phyloP scores from a whole-genome alignment of 2,329 filamentous ascomycete species.

The Beauveria varroae region DNA sequence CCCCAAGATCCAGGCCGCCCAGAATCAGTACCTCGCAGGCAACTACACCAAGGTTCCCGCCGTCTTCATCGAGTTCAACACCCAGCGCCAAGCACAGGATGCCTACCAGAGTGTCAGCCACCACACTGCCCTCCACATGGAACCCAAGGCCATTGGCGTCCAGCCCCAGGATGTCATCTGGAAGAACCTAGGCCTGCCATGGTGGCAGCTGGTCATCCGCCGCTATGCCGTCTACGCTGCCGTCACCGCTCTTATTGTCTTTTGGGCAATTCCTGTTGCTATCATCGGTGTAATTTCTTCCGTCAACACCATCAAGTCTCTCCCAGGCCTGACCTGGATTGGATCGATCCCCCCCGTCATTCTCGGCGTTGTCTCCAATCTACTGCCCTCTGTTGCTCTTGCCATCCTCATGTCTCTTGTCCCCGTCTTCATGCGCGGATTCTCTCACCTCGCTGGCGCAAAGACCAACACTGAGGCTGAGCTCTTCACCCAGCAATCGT shows the following conservation, averaged over 20 bases:
- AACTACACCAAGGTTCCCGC: slow-evolving; percentile 59
- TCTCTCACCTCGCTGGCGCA: slow-evolving; percentile 72
- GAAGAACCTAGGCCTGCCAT: slow-evolving; percentile 61
- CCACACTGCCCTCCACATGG: slow-evolving; percentile 75
- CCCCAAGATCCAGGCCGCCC: slow-evolving; percentile 58
- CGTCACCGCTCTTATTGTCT: slow-evolving; percentile 68
- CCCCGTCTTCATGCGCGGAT: slow-evolving; percentile 55
- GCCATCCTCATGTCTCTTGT: slow-evolving; percentile 78
- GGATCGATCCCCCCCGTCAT: slow-evolving; percentile 61
- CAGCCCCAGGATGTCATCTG: slow-evolving; percentile 78
- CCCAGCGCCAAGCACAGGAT: slow-evolving; percentile 73
- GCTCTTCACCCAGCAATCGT: slow-evolving; percentile 82
- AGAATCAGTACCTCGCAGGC: slow-evolving; percentile 54
- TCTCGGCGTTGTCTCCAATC: slow-evolving; percentile 71
- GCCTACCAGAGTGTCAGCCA: slow-evolving; percentile 79
- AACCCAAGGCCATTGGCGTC: slow-evolving; percentile 75
- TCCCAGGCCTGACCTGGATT: slow-evolving; percentile 70
- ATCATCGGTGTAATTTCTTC: slow-evolving; percentile 82
- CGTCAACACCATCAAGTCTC: slow-evolving; percentile 58
- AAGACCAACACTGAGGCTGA: slow-evolving; percentile 76
- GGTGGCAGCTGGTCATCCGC: slow-evolving; percentile 71
- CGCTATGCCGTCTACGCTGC: slow-evolving; percentile 56
- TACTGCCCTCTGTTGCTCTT: slow-evolving; percentile 72
- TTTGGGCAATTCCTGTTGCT: slow-evolving; percentile 73
- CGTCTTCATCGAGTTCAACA: slow-evolving; percentile 88